Percentiles rank a stretch among this genome's conserved stretches.
Conservation (phyloP, 2,329 filamentous ascomycete genomes). For the Stagonosporopsis rhizophila region DNA sequence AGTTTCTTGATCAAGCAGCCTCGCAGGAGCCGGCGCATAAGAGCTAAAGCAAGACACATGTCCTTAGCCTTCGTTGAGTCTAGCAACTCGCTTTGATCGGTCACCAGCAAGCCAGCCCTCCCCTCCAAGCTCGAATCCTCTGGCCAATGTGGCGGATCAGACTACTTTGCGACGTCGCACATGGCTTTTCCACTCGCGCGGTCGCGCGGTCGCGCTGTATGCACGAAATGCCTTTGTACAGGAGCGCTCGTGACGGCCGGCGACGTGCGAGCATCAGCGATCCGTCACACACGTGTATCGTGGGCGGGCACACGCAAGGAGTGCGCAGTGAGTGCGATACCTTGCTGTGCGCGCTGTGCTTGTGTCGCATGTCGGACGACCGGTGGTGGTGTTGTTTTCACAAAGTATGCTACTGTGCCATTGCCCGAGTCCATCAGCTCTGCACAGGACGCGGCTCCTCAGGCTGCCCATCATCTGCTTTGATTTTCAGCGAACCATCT, state of each 20-base stretch:
- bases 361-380: conserved; percentile 16
- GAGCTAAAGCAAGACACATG: conserved; percentile 14
- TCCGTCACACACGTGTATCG: conserved; percentile 22
- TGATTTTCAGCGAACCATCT: neutral
- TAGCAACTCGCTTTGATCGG: conserved; percentile 16
- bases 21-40: conserved; percentile 16
- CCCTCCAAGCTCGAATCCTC: conserved; percentile 24
- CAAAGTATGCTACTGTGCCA: conserved; percentile 15
- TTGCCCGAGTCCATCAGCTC: conserved; percentile 4
- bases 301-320: conserved; percentile 17
- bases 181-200: conserved; percentile 26
- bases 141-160: conserved; percentile 38
- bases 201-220: conserved; percentile 27
- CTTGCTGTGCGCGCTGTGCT: conserved; percentile 16
- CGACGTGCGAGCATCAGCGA: conserved; percentile 22
- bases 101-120: conserved; percentile 10
- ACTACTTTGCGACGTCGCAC: conserved; percentile 25
- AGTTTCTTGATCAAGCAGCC: conserved; percentile 11
- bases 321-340: conserved; percentile 7
- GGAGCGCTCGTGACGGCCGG: conserved; percentile 13
- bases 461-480: neutral
- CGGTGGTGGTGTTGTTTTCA: conserved; percentile 4
- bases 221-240: conserved; percentile 31
- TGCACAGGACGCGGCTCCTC: conserved; percentile 1
- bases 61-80: conserved; percentile 8